Percentiles rank a stretch among this genome's conserved stretches.
Evolutionary conservation across 352 stramenopile species (phyloP).

Genomic region (Phytophthora boehmeriae): DNA sequence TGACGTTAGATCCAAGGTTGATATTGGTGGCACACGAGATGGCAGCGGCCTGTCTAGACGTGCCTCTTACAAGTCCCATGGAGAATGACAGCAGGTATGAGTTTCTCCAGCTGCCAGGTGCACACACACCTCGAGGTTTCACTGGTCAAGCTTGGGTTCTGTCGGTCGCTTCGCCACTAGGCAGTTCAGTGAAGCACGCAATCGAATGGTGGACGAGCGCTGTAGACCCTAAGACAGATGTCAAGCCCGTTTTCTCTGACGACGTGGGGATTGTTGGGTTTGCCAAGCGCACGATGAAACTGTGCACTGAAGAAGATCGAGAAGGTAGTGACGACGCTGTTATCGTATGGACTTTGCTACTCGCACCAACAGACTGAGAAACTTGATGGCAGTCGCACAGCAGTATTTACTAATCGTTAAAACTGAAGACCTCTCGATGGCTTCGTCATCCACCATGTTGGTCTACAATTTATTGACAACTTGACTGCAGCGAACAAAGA

Average conservation of each 20-base stretch:
- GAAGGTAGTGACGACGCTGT: neutral
- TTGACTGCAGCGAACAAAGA: no score
- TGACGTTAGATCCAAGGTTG: slow-evolving; percentile 38
- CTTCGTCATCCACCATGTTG: no score
- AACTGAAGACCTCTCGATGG: no score
- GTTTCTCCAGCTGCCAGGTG: slow-evolving; percentile 13
- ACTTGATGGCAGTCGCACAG: neutral
- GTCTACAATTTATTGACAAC: no score
- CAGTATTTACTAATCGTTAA: no score
- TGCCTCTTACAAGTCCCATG: slow-evolving; percentile 22
- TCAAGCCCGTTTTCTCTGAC: slow-evolving; percentile 31
- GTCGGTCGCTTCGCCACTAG: slow-evolving; percentile 18
- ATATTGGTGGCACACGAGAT: slow-evolving; percentile 41
- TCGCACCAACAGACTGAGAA: slow-evolving; percentile 19
- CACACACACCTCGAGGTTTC: slow-evolving; percentile 15
- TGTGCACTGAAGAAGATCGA: slow-evolving; percentile 9
- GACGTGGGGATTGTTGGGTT: slow-evolving; percentile 33
- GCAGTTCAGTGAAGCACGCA: slow-evolving; percentile 22
- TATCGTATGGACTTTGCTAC: slow-evolving; percentile 33
- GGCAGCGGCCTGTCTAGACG: slow-evolving; percentile 16
- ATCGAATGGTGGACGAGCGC: slow-evolving; percentile 34
- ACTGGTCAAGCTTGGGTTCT: slow-evolving; percentile 23
- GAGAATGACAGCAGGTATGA: slow-evolving; percentile 16
- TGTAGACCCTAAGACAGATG: slow-evolving; percentile 17
- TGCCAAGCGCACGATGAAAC: slow-evolving; percentile 19